phyloP scores from a whole-genome alignment of 768 basidiomycete species.

The Pleurotus pulmonarius region DNA sequence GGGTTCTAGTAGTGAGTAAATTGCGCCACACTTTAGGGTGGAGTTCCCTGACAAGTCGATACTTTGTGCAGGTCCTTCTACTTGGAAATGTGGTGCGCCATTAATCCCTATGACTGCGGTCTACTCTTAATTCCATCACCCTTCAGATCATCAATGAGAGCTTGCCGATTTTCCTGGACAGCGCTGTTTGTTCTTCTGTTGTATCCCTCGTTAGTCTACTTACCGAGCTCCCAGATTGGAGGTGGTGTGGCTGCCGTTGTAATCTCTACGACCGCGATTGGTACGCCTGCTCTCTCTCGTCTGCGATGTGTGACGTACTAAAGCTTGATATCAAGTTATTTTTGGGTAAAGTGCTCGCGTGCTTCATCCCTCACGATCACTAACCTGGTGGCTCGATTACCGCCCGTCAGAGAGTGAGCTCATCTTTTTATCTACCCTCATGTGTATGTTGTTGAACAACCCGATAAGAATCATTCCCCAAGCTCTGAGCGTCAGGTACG shows the following conservation, averaged over 20 bases:
- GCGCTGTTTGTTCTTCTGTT: constrained; percentile 44
- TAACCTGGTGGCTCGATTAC: neutral
- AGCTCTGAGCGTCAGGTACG: constrained; percentile 73
- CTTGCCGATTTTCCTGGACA: constrained; percentile 79
- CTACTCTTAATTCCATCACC: constrained; percentile 4
- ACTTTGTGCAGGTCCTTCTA: constrained; percentile 60
- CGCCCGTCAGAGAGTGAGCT: constrained; percentile 63
- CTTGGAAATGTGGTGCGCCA: constrained; percentile 79
- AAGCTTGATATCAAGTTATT: constrained; percentile 47
- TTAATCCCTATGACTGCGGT: neutral
- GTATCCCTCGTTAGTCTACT: neutral
- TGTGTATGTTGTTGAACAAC: neutral
- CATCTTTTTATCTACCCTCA: constrained; percentile 18
- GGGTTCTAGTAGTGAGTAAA: constrained; percentile 83
- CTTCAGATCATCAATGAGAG: constrained; percentile 76
- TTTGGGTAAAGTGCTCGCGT: constrained; percentile 58
- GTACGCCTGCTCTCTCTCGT: constrained; percentile 26
- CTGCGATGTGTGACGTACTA: neutral
- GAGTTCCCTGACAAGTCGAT: neutral
- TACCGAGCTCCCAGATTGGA: constrained; percentile 30
- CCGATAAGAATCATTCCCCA: constrained; percentile 57
- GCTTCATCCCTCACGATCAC: neutral
- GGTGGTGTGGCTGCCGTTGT: constrained; percentile 74
- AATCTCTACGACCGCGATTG: constrained; percentile 75
- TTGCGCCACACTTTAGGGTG: neutral